Evolutionary conservation across 2,329 filamentous ascomycete species (phyloP).

Genomic region (Didymellaceae sp.): DNA sequence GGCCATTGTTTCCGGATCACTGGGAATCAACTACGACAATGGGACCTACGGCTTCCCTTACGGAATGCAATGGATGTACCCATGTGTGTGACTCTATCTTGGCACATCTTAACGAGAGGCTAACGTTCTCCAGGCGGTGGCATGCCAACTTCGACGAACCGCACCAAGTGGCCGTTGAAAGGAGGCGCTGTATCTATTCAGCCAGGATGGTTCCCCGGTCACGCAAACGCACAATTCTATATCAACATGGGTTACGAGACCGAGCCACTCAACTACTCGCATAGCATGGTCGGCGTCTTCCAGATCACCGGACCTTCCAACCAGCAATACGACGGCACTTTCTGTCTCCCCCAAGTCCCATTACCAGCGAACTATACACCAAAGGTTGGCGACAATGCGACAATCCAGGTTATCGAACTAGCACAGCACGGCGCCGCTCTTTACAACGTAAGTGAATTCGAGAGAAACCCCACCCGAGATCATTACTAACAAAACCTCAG

Average conservation of each 20-base stretch:
- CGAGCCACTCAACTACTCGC: slow-evolving; percentile 85
- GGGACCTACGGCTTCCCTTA: slow-evolving; percentile 69
- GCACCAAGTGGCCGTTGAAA: slow-evolving; percentile 87
- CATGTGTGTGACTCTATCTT: slow-evolving; percentile 68
- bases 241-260: slow-evolving; percentile 89
- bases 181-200: slow-evolving; percentile 91
- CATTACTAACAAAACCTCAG: slow-evolving; percentile 53
- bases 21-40: slow-evolving; percentile 56
- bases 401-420: slow-evolving; percentile 84
- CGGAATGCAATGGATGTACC: slow-evolving; percentile 95
- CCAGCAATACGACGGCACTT: slow-evolving; percentile 82
- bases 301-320: slow-evolving; percentile 83
- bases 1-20: slow-evolving; percentile 45
- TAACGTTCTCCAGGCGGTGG: slow-evolving; percentile 73
- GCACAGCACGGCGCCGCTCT: slow-evolving; percentile 84
- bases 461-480: not conserved
- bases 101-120: not conserved
- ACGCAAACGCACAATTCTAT: slow-evolving; percentile 81
- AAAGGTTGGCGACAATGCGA: slow-evolving; percentile 83
- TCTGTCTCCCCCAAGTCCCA: slow-evolving; percentile 90
- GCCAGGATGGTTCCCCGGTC: slow-evolving; percentile 95
- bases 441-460: slow-evolving; percentile 70
- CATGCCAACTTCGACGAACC: slow-evolving; percentile 75
- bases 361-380: slow-evolving; percentile 75
- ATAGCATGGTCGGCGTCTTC: slow-evolving; percentile 79